Conservation (phyloP, 2,329 filamentous ascomycete genomes). For the Westerdykella sp. region DNA sequence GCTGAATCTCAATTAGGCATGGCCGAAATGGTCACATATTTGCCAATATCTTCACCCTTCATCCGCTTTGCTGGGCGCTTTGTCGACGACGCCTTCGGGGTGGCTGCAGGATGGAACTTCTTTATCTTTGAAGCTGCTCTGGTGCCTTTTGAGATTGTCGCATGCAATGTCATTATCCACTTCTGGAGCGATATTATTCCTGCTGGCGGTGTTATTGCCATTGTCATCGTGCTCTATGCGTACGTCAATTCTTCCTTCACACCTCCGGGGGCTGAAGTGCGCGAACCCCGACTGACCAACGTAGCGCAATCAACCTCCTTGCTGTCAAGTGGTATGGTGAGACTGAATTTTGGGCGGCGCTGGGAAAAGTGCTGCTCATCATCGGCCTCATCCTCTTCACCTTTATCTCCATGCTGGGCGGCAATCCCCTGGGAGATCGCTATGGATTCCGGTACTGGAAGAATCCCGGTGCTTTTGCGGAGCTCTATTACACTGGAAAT, state of each 20-base stretch:
- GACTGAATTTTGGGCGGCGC: constrained; percentile 67
- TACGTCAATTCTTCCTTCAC: constrained; percentile 33
- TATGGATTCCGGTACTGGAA: constrained; percentile 47
- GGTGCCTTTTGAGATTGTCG: constrained; percentile 61
- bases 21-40: constrained; percentile 71
- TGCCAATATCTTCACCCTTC: constrained; percentile 72
- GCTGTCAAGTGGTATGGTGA: constrained; percentile 45
- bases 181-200: constrained; percentile 52
- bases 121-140: constrained; percentile 64
- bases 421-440: constrained; percentile 58
- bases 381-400: constrained; percentile 51
- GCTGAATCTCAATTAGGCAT: constrained; percentile 38
- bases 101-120: constrained; percentile 68
- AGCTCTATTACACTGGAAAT: constrained; percentile 57
- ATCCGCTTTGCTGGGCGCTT: constrained; percentile 70
- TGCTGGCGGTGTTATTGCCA: constrained; percentile 55
- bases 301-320: constrained; percentile 60
- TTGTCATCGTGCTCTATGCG: constrained; percentile 53
- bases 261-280: background rate
- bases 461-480: constrained; percentile 62
- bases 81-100: constrained; percentile 69
- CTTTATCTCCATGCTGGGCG: constrained; percentile 76
- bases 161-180: constrained; percentile 37
- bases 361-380: constrained; percentile 48
- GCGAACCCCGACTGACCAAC: constrained; percentile 1